These are phyloP conservation scores for Hanseniaspora sp. DNA, from an alignment of 1,139 yeast genomes.

Conservation along the genomic window DNA sequence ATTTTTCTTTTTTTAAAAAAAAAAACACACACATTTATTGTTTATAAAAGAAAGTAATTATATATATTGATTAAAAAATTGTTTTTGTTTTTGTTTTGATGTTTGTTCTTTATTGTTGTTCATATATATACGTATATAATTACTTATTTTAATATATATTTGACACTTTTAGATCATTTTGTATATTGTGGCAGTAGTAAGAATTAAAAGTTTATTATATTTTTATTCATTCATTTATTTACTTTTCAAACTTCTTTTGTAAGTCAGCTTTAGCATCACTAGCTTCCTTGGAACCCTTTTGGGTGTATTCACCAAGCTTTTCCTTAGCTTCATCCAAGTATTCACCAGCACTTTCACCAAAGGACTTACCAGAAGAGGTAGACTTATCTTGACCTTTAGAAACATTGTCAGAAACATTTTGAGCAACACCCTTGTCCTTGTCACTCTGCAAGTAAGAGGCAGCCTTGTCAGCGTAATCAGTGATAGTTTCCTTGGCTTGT, in stretches of 20 bases:
- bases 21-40: no score
- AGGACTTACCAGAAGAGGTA: slow-evolving; percentile 31
- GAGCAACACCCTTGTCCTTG: slow-evolving; percentile 54
- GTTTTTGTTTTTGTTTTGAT: no score
- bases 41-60: no score
- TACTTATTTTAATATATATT: no score
- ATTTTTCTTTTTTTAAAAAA: no score
- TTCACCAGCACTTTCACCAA: slow-evolving; percentile 47
- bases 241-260: slow-evolving; percentile 6
- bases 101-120: no score
- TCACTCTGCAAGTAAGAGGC: slow-evolving; percentile 53
- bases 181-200: no score
- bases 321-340: slow-evolving; percentile 56
- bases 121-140: no score
- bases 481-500: slow-evolving; percentile 59
- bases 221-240: not conserved
- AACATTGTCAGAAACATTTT: slow-evolving; percentile 51
- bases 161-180: no score
- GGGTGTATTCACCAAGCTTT: slow-evolving; percentile 47
- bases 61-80: no score
- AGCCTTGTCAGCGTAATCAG: slow-evolving; percentile 53
- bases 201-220: no score
- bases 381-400: slow-evolving; percentile 42
- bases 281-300: slow-evolving; percentile 43
- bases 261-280: slow-evolving; percentile 10